Conservation (phyloP, 1,139 yeast genomes). For the Dujonia santamariae region DNA sequence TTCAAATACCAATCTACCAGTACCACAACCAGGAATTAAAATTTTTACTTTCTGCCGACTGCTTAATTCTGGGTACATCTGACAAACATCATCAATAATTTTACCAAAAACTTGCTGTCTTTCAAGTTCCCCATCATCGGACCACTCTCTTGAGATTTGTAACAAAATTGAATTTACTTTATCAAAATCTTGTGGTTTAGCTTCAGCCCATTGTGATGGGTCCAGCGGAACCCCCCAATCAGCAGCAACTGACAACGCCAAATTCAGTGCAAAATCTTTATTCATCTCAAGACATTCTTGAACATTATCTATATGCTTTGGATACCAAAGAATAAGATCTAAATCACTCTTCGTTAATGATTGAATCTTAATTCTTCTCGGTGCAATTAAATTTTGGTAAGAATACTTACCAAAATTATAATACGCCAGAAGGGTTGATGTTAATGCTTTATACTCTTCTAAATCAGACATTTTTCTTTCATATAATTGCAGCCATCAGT, state of each 20-base stretch:
- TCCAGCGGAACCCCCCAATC: slow-evolving; percentile 53
- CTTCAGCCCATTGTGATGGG: slow-evolving; percentile 44
- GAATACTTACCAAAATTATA: slow-evolving; percentile 35
- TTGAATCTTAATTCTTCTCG: slow-evolving; percentile 27
- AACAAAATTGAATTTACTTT: slow-evolving; percentile 61
- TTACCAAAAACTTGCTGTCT: slow-evolving; percentile 44
- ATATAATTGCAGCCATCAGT: no score
- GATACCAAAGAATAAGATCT: slow-evolving; percentile 50
- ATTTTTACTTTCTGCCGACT: slow-evolving; percentile 42
- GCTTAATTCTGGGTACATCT: slow-evolving; percentile 37
- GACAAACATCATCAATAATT: slow-evolving; percentile 44
- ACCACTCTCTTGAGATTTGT: slow-evolving; percentile 78
- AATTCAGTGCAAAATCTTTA: slow-evolving; percentile 40
- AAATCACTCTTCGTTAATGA: slow-evolving; percentile 40
- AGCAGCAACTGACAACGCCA: slow-evolving; percentile 46
- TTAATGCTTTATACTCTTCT: slow-evolving; percentile 38
- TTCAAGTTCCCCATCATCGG: slow-evolving; percentile 56
- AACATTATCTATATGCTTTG: slow-evolving; percentile 41
- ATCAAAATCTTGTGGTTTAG: slow-evolving; percentile 48
- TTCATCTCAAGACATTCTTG: slow-evolving; percentile 48
- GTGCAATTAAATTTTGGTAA: slow-evolving; percentile 31
- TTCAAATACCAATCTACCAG: slow-evolving; percentile 77
- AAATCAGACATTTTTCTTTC: slow-evolving; percentile 18
- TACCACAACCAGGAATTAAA: slow-evolving; percentile 81
- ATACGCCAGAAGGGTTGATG: slow-evolving; percentile 38